Evolutionary conservation across 257 asterid genomes (phyloP), one percentile per base, ranked within the genome.

Genomic region (Eucommia ulmoides): DNA sequence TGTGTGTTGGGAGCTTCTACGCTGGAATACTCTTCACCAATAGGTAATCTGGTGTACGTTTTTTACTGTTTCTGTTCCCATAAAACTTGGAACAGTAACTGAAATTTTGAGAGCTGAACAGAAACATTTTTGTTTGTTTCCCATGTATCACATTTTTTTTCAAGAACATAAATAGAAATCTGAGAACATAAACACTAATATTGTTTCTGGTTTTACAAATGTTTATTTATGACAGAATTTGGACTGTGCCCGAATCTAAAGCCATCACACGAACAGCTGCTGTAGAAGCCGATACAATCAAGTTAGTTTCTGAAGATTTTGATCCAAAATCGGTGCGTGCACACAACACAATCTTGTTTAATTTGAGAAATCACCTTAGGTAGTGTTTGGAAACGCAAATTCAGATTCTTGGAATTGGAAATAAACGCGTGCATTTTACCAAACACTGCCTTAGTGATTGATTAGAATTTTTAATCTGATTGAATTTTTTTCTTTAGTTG

Each of bases 21-120:
- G 73, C 78, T 19, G 97, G 97, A 44, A 42, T 88, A 72, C 49
- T 88, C 83, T 74, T 88, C 76, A 81, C 94, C 44, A 74, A 78
- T 55, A 80, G 97, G 97, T 83, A 74, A 6, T 3, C n/a, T 2
- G n/a, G n/a, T n/a, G n/a, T n/a, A n/a, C n/a, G n/a, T n/a, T n/a
- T n/a, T n/a, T n/a, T n/a, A n/a, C n/a, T 38, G 16, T 38, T 2
- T 38, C 3, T 6, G 16, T 38, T 38, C 45, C 16, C 11, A 3
- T 6, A 8, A 15, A 3, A 38, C n/a, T 38, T 3, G 12, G 8
- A 26, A 26, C 12, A 4, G 6, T 26, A 26, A 26, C 6, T 15
- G 10, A 8, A 8, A 8, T 38, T 38, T 38, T 14, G 16, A 4
- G n/a, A 15, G 6, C 2, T 14, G 45, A 8, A 18, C 16, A 15